Percentiles rank a stretch among this genome's conserved stretches.
Conservation (phyloP, 2,329 filamentous ascomycete species). For the Scytalidium sp. region DNA sequence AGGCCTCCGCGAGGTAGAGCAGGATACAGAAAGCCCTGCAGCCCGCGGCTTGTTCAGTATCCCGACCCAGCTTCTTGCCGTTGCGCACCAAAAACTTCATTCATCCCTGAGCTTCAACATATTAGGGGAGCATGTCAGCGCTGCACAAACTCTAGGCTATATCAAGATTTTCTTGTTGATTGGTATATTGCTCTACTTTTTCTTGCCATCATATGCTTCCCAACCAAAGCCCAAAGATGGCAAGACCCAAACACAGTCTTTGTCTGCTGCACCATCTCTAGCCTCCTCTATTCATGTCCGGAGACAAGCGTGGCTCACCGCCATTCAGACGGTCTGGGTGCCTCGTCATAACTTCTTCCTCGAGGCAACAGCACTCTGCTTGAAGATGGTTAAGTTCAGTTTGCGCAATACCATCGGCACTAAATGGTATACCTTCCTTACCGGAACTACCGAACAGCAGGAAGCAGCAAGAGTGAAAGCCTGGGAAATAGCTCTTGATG, state of each 20-base stretch:
- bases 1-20: slow-evolving; percentile 63
- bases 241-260: slow-evolving; percentile 40
- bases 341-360: slow-evolving; percentile 83
- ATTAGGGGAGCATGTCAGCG: slow-evolving; percentile 49
- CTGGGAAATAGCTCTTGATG: slow-evolving; percentile 90
- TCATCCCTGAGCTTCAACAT: slow-evolving; percentile 41
- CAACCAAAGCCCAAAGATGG: slow-evolving; percentile 47
- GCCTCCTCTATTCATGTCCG: slow-evolving; percentile 83
- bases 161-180: slow-evolving; percentile 52
- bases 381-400: slow-evolving; percentile 81
- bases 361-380: slow-evolving; percentile 74
- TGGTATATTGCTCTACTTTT: slow-evolving; percentile 51
- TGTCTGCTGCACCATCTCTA: slow-evolving; percentile 62
- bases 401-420: slow-evolving; percentile 74
- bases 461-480: slow-evolving; percentile 85
- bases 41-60: slow-evolving; percentile 66
- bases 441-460: slow-evolving; percentile 78
- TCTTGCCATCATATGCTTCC: slow-evolving; percentile 48
- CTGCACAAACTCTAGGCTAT: slow-evolving; percentile 43
- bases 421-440: slow-evolving; percentile 73
- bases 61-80: slow-evolving; percentile 55
- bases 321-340: slow-evolving; percentile 89
- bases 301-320: slow-evolving; percentile 87
- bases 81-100: slow-evolving; percentile 42
- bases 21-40: slow-evolving; percentile 59